phyloP scores from a whole-genome alignment of 176 grass and related monocot genomes.

The Oryza glumipatula region DNA sequence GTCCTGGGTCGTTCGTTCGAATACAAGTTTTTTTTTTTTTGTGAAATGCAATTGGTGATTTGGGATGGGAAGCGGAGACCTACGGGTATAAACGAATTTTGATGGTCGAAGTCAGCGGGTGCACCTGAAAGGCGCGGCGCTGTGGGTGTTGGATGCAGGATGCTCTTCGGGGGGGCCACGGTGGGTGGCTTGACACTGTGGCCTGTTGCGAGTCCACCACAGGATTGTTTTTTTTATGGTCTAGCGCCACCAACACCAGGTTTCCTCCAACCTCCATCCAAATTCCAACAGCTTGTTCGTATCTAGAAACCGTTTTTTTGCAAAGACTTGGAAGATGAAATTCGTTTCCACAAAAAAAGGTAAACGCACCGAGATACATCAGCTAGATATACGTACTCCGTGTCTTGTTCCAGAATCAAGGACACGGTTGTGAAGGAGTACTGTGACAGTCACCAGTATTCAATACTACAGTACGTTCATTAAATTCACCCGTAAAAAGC shows the following conservation, averaged over 20 bases:
- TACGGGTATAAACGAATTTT: neutral
- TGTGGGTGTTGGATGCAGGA: too few relatives aligned
- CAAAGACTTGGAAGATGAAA: neutral
- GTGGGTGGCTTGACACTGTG: neutral
- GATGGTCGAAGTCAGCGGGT: constrained; percentile 1
- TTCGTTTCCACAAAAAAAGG: too few relatives aligned
- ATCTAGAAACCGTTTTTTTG: neutral
- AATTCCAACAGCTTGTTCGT: neutral
- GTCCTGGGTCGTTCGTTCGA: neutral
- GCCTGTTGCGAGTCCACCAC: constrained; percentile 4
- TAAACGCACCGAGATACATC: neutral
- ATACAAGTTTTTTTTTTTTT: neutral
- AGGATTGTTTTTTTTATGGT: neutral
- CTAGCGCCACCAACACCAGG: neutral
- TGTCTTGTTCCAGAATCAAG: neutral
- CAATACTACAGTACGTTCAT: neutral
- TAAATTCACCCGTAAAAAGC: neutral
- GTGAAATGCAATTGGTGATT: neutral
- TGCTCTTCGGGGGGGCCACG: neutral
- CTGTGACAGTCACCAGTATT: neutral
- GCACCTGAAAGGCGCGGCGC: neutral
- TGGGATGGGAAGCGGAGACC: neutral
- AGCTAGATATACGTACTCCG: neutral
- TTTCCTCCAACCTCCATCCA: neutral
- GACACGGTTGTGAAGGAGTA: neutral